Evolutionary conservation across 805 yeast species (phyloP).

Genomic region (Candida schatavii): DNA sequence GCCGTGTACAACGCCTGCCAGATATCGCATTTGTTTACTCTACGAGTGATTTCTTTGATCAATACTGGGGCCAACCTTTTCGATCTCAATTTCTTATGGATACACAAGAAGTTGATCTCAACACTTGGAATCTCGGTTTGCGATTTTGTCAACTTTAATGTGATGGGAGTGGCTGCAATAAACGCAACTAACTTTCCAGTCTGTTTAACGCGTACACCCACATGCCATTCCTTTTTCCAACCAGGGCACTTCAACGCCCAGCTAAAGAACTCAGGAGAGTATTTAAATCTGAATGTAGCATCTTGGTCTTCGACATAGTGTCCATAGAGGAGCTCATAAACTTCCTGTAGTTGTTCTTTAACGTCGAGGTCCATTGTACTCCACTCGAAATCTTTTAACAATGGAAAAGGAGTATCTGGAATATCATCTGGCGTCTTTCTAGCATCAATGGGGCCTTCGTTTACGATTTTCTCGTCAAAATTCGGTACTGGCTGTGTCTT

Average conservation of each 20-base stretch:
- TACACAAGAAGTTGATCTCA: slow-evolving; percentile 91
- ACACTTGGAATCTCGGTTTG: slow-evolving; percentile 55
- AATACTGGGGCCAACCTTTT: slow-evolving; percentile 92
- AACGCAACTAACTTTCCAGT: slow-evolving; percentile 84
- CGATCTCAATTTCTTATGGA: slow-evolving; percentile 90
- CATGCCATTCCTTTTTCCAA: slow-evolving; percentile 83
- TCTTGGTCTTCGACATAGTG: slow-evolving; percentile 95
- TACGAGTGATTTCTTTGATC: slow-evolving; percentile 89
- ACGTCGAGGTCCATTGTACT: slow-evolving; percentile 62
- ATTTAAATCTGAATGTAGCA: slow-evolving; percentile 87
- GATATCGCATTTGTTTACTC: slow-evolving; percentile 77
- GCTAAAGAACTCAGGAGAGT: slow-evolving; percentile 73
- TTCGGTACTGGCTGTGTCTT: slow-evolving; percentile 92
- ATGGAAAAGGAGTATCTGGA: slow-evolving; percentile 64
- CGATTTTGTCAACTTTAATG: slow-evolving; percentile 54
- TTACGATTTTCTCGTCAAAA: slow-evolving; percentile 61
- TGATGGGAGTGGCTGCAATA: slow-evolving; percentile 85
- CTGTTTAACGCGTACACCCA: slow-evolving; percentile 83
- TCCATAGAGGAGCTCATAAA: slow-evolving; percentile 75
- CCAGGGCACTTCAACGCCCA: slow-evolving; percentile 98
- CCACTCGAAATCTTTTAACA: slow-evolving; percentile 88
- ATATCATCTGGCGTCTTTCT: slow-evolving; percentile 69
- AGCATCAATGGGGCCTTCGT: slow-evolving; percentile 81
- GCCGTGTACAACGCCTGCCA: slow-evolving; percentile 98
- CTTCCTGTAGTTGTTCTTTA: slow-evolving; percentile 62